Evolutionary conservation across 2,329 filamentous ascomycete genomes (phyloP).

Genomic region (Fusarium goolgardi): DNA sequence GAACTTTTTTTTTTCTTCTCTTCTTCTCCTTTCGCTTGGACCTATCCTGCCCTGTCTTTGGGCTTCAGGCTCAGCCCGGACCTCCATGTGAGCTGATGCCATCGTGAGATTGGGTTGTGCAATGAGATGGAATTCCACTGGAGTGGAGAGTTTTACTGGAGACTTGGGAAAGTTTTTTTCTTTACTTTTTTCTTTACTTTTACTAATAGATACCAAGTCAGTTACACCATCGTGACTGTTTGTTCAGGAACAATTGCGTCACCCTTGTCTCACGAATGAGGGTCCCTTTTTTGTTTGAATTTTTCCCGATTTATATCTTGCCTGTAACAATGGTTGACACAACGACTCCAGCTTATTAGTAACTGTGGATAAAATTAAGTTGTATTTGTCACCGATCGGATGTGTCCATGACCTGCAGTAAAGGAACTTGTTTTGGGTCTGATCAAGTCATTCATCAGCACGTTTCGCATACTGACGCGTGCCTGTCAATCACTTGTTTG

Average conservation of each 20-base stretch:
- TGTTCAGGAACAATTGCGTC: constrained; percentile 15
- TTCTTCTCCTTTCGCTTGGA: constrained; percentile 2
- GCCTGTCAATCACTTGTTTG: constrained; percentile 26
- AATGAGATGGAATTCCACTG: constrained; percentile 30
- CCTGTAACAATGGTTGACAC: constrained; percentile 13
- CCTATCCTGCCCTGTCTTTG: constrained; percentile 15
- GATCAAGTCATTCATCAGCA: constrained; percentile 30
- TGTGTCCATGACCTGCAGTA: neutral
- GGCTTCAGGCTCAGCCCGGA: constrained; percentile 16
- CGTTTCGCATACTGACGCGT: constrained; percentile 38
- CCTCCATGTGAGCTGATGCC: constrained; percentile 41
- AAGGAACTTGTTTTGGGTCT: neutral
- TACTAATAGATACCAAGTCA: neutral
- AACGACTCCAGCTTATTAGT: constrained; percentile 5
- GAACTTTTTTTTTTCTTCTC: constrained; percentile 24
- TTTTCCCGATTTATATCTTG: constrained; percentile 4
- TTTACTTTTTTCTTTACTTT: neutral
- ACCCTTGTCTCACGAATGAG: neutral
- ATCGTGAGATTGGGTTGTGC: constrained; percentile 47
- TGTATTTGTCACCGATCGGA: constrained; percentile 16
- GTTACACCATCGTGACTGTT: constrained; percentile 12
- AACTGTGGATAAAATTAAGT: neutral
- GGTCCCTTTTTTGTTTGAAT: neutral
- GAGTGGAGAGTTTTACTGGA: constrained; percentile 31
- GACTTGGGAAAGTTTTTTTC: neutral